phyloP scores from a whole-genome alignment of 148 eudicot genomes.

The Fagopyrum homotropicum region DNA sequence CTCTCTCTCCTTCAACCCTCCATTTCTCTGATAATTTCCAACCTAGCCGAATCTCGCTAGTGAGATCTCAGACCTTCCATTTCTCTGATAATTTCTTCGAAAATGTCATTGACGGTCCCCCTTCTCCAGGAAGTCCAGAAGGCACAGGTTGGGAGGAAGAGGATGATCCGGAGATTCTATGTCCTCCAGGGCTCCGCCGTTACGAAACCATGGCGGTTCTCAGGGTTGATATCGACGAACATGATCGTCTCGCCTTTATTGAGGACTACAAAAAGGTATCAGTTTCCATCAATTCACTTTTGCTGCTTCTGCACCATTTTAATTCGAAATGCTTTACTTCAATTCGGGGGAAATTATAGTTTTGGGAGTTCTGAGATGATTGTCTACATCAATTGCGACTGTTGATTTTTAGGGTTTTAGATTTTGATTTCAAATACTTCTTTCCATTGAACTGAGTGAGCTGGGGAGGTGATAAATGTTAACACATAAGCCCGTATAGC shows the following conservation, averaged over 20 bases:
- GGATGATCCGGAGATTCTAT: constrained; percentile 65
- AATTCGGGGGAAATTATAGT: background rate
- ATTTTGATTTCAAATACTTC: background rate
- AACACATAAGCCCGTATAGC: constrained; percentile 34
- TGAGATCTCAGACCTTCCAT: constrained; percentile 43
- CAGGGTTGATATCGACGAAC: constrained; percentile 27
- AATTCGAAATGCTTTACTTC: background rate
- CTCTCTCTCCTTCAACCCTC: background rate
- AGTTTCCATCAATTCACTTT: background rate
- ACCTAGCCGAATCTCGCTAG: background rate
- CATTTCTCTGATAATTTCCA: constrained; percentile 2
- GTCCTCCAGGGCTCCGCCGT: constrained; percentile 85
- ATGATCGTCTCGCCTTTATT: constrained; percentile 36
- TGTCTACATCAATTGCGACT: background rate
- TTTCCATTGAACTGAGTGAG: background rate
- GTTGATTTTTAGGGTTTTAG: too few relatives aligned
- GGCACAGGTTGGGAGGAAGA: constrained; percentile 26
- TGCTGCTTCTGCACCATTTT: background rate
- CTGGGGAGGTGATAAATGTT: background rate
- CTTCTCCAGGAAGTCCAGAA: constrained; percentile 27
- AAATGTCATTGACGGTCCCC: constrained; percentile 36
- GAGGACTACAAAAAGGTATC: constrained; percentile 84
- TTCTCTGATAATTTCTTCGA: constrained; percentile 68
- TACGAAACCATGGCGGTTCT: constrained; percentile 85
- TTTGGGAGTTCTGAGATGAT: background rate